Percentiles rank a stretch among this genome's conserved stretches.
phyloP scores from a whole-genome alignment of 345 rosid species.

The Tarenaya hassleriana region DNA sequence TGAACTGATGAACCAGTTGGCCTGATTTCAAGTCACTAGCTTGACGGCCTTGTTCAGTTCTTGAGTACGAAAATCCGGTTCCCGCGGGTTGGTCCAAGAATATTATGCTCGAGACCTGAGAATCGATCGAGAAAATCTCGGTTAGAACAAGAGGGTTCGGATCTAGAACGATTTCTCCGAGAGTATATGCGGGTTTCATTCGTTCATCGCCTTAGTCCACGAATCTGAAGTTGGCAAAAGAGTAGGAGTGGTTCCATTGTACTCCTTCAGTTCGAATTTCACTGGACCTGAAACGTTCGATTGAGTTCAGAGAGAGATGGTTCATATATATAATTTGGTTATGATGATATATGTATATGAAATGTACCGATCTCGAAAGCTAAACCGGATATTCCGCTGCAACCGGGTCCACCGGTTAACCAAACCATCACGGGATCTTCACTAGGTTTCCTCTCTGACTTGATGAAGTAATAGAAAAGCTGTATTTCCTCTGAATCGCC shows the following conservation, averaged over 20 bases:
- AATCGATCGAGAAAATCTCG: no score
- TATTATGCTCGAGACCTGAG: slow-evolving; percentile 54
- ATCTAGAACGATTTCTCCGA: no score
- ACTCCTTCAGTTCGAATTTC: slow-evolving; percentile 37
- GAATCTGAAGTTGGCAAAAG: slow-evolving; percentile 51
- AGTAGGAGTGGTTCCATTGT: slow-evolving; percentile 61
- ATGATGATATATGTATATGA: no score
- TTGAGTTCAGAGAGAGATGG: slow-evolving; percentile 2
- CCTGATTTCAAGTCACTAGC: slow-evolving; percentile 42
- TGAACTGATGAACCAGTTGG: slow-evolving; percentile 40
- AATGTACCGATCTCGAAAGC: slow-evolving; percentile 40
- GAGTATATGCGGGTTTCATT: slow-evolving; percentile 35
- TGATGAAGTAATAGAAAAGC: slow-evolving; percentile 48
- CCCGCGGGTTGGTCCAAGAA: slow-evolving; percentile 72
- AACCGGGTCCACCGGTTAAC: slow-evolving; percentile 68
- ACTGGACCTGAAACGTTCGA: slow-evolving; percentile 44
- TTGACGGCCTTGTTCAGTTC: slow-evolving; percentile 24
- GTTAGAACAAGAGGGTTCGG: no score
- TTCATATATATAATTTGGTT: neutral
- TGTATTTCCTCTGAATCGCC: slow-evolving; percentile 35
- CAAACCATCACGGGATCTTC: slow-evolving; percentile 52
- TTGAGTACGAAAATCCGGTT: slow-evolving; percentile 70
- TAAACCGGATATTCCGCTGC: slow-evolving; percentile 37
- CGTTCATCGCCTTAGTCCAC: slow-evolving; percentile 63
- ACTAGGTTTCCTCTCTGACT: slow-evolving; percentile 43